Conservation (phyloP, 768 basidiomycete genomes). For the Macrolepiota fuliginosa region DNA sequence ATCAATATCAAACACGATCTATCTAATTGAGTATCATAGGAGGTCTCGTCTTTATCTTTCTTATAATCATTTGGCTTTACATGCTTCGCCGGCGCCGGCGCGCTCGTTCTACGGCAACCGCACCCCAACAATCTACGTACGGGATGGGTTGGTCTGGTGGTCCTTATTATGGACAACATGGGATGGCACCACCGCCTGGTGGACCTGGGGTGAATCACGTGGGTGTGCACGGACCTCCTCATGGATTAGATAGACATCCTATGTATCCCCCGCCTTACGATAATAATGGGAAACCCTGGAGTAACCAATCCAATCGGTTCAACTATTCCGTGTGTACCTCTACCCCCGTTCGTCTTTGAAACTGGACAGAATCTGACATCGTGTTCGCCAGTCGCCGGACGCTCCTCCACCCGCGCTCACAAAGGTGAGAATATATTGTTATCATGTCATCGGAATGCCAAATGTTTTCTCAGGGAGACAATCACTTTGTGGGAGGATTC, state of each 20-base stretch:
- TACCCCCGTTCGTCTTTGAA: background rate
- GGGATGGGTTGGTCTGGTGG: background rate
- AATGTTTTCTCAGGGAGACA: background rate
- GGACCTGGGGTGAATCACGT: background rate
- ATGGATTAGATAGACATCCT: background rate
- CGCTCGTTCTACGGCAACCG: background rate
- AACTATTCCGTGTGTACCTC: background rate
- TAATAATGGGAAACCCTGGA: background rate
- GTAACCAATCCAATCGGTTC: background rate
- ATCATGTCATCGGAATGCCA: background rate
- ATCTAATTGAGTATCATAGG: background rate
- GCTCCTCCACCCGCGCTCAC: background rate
- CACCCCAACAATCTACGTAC: background rate
- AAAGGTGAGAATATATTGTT: background rate
- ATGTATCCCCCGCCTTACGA: background rate
- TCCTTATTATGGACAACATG: background rate
- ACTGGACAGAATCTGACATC: background rate
- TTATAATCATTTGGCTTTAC: background rate
- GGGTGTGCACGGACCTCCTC: background rate
- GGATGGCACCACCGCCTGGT: background rate
- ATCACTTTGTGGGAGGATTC: conserved; percentile 1
- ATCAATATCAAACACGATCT: background rate
- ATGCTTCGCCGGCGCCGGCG: background rate
- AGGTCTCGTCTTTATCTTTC: background rate
- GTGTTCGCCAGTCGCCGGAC: background rate